These are phyloP conservation scores for Papilionanthe hybrid DNA, from an alignment of 116 monocot species.

Conservation along the genomic window DNA sequence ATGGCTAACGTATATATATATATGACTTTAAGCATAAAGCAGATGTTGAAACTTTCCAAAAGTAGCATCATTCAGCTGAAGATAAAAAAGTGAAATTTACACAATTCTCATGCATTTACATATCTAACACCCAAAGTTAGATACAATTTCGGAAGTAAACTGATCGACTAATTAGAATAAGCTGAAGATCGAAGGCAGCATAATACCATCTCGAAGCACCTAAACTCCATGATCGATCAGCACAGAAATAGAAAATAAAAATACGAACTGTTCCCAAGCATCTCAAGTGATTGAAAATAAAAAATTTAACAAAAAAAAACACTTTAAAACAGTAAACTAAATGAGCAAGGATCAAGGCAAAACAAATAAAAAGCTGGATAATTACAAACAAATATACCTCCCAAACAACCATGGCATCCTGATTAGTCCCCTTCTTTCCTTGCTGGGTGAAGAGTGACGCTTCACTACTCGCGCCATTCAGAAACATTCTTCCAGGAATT, in stretches of 20 bases:
- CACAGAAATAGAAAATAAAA: background rate
- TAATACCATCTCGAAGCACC: background rate
- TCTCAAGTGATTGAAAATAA: background rate
- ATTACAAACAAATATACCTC: conserved; percentile 33
- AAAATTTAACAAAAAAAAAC: background rate
- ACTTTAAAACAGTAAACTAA: background rate
- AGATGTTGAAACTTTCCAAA: background rate
- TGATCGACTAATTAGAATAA: background rate
- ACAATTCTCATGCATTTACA: background rate
- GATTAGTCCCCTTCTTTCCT: conserved; percentile 70
- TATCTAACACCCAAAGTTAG: too few species aligned
- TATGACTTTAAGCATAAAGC: too few species aligned
- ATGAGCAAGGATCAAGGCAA: background rate
- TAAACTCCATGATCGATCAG: background rate
- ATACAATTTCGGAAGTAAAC: background rate
- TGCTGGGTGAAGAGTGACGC: conserved; percentile 68
- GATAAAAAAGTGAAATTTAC: too few species aligned
- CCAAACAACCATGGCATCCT: conserved; percentile 72
- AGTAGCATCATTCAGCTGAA: background rate
- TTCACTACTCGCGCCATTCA: conserved; percentile 31
- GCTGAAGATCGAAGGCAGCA: background rate
- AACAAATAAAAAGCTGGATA: background rate
- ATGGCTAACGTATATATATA: too few species aligned
- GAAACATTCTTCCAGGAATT: conserved; percentile 38
- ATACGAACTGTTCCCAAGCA: background rate